phyloP scores from a whole-genome alignment of 139 green algal genomes.

The Zygnema cylindricum region DNA sequence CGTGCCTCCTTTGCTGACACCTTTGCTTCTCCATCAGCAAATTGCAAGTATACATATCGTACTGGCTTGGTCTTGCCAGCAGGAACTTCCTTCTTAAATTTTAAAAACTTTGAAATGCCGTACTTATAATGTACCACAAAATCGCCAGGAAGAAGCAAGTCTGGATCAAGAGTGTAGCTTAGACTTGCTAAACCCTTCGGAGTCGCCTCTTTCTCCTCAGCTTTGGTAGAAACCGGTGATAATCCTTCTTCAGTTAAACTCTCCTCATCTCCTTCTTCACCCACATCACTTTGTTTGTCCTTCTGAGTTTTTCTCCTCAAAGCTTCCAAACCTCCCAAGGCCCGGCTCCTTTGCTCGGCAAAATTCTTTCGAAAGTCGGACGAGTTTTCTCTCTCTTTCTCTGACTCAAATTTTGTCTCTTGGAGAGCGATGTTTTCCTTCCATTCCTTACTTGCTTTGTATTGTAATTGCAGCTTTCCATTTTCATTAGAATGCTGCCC shows the following conservation, averaged over 20 bases:
- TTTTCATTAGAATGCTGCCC: too few species aligned
- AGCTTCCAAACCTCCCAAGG: not conserved
- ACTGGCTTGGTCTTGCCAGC: constrained; percentile 24
- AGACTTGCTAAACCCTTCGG: not conserved
- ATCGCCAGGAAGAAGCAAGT: constrained; percentile 38
- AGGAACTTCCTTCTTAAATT: not conserved
- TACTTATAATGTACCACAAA: constrained; percentile 57
- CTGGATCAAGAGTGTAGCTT: constrained; percentile 47
- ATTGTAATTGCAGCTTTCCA: too few species aligned
- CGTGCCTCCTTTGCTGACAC: constrained; percentile 49
- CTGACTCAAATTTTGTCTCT: not conserved
- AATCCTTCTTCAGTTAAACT: not conserved
- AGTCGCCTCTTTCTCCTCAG: not conserved
- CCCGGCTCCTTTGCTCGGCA: not conserved
- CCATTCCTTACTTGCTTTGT: too few species aligned
- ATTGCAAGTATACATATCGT: constrained; percentile 53
- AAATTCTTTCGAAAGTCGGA: not conserved
- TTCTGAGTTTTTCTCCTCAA: not conserved
- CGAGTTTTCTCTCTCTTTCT: not conserved
- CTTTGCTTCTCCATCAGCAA: constrained; percentile 60
- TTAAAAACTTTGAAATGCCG: constrained; percentile 39
- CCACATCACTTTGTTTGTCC: not conserved
- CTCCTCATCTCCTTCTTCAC: not conserved
- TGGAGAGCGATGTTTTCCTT: not conserved
- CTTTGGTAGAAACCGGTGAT: not conserved